Evolutionary conservation across 179 eudicot species (phyloP).

Genomic region (Silene noctiflora): DNA sequence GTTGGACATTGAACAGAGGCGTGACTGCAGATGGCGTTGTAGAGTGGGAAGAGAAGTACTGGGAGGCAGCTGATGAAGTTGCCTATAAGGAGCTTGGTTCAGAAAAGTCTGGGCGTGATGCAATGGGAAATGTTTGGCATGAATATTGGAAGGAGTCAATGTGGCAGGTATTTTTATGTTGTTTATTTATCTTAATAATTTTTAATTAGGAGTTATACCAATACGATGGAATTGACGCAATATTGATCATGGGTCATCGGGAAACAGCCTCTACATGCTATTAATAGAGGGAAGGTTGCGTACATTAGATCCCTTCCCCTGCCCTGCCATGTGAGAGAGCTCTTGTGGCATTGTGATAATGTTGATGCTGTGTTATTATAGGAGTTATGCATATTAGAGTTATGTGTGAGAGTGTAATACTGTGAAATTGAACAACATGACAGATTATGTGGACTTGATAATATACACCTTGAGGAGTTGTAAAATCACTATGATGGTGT

Average conservation of each 20-base stretch:
- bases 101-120: constrained; percentile 92
- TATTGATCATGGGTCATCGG: too few species aligned
- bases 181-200: neutral
- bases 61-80: constrained; percentile 82
- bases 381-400: neutral
- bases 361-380: neutral
- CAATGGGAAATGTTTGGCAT: constrained; percentile 79
- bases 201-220: neutral
- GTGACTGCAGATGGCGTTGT: constrained; percentile 68
- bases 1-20: constrained; percentile 79
- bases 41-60: constrained; percentile 93
- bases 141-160: constrained; percentile 88
- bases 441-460: neutral
- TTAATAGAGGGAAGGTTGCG: too few species aligned
- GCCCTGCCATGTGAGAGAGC: too few species aligned
- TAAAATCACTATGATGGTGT: neutral
- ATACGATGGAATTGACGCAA: neutral
- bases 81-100: constrained; percentile 83
- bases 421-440: neutral
- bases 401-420: neutral
- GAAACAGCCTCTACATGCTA: too few species aligned
- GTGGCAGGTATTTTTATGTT: constrained; percentile 57
- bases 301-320: too few species aligned
- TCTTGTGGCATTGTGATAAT: neutral
- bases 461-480: neutral